Percentiles rank a stretch among this genome's conserved stretches.
Conservation (phyloP, 805 yeast genomes). For the Candida ficus region DNA sequence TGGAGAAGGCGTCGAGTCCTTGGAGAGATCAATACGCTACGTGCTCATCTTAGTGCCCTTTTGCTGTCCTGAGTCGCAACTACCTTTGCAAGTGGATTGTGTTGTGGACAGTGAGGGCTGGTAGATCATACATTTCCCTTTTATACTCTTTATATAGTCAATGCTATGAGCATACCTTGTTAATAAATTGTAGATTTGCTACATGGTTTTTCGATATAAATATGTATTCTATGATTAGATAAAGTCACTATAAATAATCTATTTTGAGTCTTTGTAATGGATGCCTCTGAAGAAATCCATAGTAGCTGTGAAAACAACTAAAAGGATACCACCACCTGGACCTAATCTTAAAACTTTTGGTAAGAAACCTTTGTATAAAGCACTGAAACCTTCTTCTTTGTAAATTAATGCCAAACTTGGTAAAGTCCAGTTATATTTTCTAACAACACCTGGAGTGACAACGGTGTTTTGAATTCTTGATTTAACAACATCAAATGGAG, state of each 20-base stretch:
- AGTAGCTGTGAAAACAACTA: slow-evolving; percentile 92
- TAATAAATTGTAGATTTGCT: too few species aligned
- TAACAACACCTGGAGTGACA: slow-evolving; percentile 62
- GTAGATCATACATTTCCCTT: slow-evolving; percentile 59
- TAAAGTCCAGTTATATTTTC: slow-evolving; percentile 89
- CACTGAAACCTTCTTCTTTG: slow-evolving; percentile 87
- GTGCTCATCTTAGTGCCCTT: slow-evolving; percentile 68
- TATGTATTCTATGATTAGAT: not conserved
- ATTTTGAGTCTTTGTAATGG: slow-evolving; percentile 18
- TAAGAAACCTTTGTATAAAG: slow-evolving; percentile 91
- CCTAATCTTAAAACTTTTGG: slow-evolving; percentile 97
- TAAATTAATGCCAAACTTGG: slow-evolving; percentile 73
- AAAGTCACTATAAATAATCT: not conserved
- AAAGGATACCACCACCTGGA: slow-evolving; percentile 98
- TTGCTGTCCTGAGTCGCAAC: slow-evolving; percentile 33
- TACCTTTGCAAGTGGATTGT: slow-evolving; percentile 34
- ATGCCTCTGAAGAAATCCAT: slow-evolving; percentile 83
- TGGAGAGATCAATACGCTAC: slow-evolving; percentile 50
- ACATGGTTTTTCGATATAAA: not conserved
- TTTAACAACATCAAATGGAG: slow-evolving; percentile 97
- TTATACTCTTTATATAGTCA: not conserved
- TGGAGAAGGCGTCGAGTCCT: slow-evolving; percentile 62
- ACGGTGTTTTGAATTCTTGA: slow-evolving; percentile 85
- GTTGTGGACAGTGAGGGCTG: slow-evolving; percentile 52
- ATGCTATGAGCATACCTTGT: not conserved